phyloP scores from a whole-genome alignment of 371 early-diverging fungal species.

The Mortierella sp. region DNA sequence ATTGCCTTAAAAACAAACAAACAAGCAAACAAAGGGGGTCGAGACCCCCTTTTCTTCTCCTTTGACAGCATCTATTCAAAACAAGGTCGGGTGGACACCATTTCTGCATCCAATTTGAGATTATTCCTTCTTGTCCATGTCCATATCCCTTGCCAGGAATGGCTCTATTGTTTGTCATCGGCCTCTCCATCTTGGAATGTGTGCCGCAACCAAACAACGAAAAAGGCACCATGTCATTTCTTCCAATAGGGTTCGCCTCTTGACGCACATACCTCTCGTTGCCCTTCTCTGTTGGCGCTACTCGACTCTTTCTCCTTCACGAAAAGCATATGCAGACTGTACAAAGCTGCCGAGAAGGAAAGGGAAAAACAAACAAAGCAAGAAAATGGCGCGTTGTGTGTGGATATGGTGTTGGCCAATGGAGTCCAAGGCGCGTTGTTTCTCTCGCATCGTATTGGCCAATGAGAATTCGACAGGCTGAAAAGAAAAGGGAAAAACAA shows the following conservation, averaged over 20 bases:
- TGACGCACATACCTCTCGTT: neutral
- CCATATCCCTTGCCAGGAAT: neutral
- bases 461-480: neutral
- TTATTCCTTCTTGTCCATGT: neutral
- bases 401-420: neutral
- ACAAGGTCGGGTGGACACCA: neutral
- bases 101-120: neutral
- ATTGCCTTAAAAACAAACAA: neutral
- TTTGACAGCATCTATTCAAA: neutral
- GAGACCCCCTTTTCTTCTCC: neutral
- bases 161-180: conserved; percentile 3
- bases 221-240: neutral
- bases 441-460: neutral
- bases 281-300: neutral
- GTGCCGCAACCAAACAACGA: neutral
- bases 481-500: neutral
- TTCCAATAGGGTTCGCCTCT: neutral
- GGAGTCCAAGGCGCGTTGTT: neutral
- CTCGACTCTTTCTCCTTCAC: conserved; percentile 10
- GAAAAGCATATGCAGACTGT: conserved; percentile 29
- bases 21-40: neutral
- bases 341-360: neutral
- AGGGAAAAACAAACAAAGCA: neutral
- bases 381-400: neutral
- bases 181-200: neutral